Evolutionary conservation across 352 stramenopile species (phyloP), one percentile per base, ranked within the genome.

Genomic region (Pythium vanterpoolii): DNA sequence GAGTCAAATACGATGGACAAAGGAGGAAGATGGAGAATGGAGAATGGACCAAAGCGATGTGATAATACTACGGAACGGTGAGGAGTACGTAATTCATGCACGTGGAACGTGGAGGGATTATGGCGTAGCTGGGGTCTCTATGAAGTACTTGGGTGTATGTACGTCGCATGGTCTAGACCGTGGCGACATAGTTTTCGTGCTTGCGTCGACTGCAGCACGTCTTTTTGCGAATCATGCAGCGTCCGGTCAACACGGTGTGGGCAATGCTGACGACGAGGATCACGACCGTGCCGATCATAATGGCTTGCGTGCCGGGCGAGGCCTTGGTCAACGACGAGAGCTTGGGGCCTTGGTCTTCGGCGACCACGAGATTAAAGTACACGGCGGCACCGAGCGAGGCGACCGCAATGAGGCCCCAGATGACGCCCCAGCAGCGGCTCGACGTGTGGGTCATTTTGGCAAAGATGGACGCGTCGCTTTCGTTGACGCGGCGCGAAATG

Each of bases 381-480:
- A 96, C 67, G 4, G 84, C 86, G 3, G 76, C 82, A 10, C 73
- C 79, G 39, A 95, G 80, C 58, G 87, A 87, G 27, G 71, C 76
- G 48, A 95, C 53, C 4, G 86, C 86, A 43, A 96, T 73, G 24
- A 95, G 42, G 0, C 82, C 87, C 87, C 87, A 96, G 56, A 96
- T 95, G 24, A 95, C 76, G 3, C 87, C 87, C 87, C 87, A 96
- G 71, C 87, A 96, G 21, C 87, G 86, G 65, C 83, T 93, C 1
- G 85, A 95, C 26, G 87, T 96, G 68, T 96, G 86, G 33, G 86
- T 96, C 77, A 96, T 86, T 60, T 95, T 92, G 58, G 87, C 86
- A 50, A 96, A 96, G 8, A 94, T 72, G 0, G 87, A 93, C 8
- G 87, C 87, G 54, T 96, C 87, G 51, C 84, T 95, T 46, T 93